Conservation (phyloP, 2,329 filamentous ascomycete genomes). For the Fusarium hainanense region DNA sequence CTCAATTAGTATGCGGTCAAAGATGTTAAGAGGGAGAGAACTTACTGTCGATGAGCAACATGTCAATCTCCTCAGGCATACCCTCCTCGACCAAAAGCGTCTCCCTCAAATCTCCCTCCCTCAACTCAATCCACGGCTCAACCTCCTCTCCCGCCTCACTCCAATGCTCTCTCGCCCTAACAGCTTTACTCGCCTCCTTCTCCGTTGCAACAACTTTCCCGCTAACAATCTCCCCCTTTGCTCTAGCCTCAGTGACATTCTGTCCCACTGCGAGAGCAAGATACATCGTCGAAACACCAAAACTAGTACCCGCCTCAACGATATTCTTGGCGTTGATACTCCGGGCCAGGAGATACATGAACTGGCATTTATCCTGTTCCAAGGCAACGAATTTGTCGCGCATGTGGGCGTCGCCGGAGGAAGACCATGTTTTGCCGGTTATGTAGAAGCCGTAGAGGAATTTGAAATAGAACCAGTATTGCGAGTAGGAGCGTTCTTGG, state of each 20-base stretch:
- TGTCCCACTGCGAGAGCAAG: slow-evolving; percentile 67
- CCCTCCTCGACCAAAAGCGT: slow-evolving; percentile 56
- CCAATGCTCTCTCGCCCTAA: slow-evolving; percentile 65
- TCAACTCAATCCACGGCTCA: slow-evolving; percentile 63
- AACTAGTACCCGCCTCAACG: slow-evolving; percentile 72
- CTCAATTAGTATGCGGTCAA: neutral
- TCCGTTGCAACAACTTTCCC: slow-evolving; percentile 68
- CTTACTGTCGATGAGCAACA: slow-evolving; percentile 72
- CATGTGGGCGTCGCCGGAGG: slow-evolving; percentile 54
- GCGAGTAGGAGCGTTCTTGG: slow-evolving; percentile 43
- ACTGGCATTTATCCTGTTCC: slow-evolving; percentile 67
- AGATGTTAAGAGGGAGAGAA: neutral
- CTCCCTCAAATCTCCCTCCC: slow-evolving; percentile 68
- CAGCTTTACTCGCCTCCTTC: slow-evolving; percentile 66
- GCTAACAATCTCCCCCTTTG: slow-evolving; percentile 30
- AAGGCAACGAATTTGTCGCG: slow-evolving; percentile 70
- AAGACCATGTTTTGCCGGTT: slow-evolving; percentile 38
- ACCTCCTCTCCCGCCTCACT: slow-evolving; percentile 62
- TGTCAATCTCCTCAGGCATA: slow-evolving; percentile 61
- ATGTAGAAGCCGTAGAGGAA: slow-evolving; percentile 42
- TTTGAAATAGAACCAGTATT: slow-evolving; percentile 45
- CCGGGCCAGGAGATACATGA: slow-evolving; percentile 65
- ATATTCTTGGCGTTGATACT: slow-evolving; percentile 62
- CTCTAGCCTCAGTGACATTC: slow-evolving; percentile 50
- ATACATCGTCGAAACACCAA: slow-evolving; percentile 72